These are phyloP conservation scores for Naganishia kalamii DNA, from an alignment of 768 basidiomycete species.

Conservation along the genomic window DNA sequence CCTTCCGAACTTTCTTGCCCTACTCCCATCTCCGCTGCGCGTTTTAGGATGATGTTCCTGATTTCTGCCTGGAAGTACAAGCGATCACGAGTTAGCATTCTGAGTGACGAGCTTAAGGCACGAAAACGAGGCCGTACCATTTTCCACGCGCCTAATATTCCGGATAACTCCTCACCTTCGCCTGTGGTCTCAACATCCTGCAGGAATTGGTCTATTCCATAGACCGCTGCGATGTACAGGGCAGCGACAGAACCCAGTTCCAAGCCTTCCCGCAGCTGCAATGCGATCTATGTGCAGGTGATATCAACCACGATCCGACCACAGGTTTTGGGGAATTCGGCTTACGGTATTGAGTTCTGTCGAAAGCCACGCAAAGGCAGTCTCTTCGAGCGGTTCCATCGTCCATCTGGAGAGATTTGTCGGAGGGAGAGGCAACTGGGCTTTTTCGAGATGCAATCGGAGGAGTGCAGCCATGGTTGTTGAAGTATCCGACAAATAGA, in stretches of 20 bases:
- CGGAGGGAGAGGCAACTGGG: neutral
- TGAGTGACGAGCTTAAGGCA: no score
- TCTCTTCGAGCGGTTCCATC: neutral
- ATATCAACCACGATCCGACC: neutral
- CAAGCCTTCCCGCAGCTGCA: neutral
- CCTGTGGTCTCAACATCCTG: neutral
- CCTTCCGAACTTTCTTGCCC: no score
- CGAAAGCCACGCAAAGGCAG: neutral
- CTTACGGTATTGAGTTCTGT: neutral
- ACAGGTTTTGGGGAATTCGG: neutral
- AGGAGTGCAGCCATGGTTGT: neutral
- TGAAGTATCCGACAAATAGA: neutral
- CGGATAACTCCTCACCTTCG: neutral
- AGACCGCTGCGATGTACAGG: neutral
- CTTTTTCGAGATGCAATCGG: neutral
- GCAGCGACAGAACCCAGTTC: neutral
- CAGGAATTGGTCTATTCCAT: neutral
- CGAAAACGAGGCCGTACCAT: neutral
- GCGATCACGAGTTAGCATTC: no score
- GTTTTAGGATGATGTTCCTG: neutral
- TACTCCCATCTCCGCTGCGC: neutral
- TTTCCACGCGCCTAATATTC: neutral
- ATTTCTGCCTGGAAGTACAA: neutral
- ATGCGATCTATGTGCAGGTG: neutral
- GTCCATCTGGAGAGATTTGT: neutral